Conservation (phyloP, 176 grass and related monocot species). For the Leersia perrieri region DNA sequence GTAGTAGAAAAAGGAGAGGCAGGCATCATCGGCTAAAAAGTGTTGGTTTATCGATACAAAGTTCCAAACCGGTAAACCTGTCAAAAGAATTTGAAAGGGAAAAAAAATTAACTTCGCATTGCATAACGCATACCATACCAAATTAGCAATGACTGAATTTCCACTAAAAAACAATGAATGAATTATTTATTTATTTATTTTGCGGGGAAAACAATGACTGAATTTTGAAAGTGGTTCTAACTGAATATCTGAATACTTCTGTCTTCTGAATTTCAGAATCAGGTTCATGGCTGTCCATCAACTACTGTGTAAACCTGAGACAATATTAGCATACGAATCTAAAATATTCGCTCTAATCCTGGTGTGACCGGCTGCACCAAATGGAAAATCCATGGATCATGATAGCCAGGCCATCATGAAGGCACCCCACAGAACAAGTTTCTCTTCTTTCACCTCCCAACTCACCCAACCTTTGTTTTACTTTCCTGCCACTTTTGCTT, state of each 20-base stretch:
- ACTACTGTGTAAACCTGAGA: not conserved
- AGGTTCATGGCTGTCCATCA: too few species aligned
- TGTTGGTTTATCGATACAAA: not conserved
- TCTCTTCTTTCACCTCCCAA: conserved; percentile 36
- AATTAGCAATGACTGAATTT: too few species aligned
- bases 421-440: conserved; percentile 28
- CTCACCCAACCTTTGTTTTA: conserved; percentile 5
- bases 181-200: too few species aligned
- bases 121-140: too few species aligned
- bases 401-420: conserved; percentile 36
- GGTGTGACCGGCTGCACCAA: conserved; percentile 21
- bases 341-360: conserved; percentile 27
- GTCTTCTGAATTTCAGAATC: not conserved
- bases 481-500: conserved; percentile 30
- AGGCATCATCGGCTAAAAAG: conserved; percentile 15
- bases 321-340: not conserved
- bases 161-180: too few species aligned
- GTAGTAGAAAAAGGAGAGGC: conserved; percentile 10
- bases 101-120: too few species aligned
- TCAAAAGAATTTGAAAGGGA: not conserved
- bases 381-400: conserved; percentile 31
- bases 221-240: not conserved
- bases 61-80: not conserved
- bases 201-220: too few species aligned
- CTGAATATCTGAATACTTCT: not conserved